Base-by-base conservation (phyloP, 2,329 filamentous ascomycete species). In the Colletotrichum sp. region DNA sequence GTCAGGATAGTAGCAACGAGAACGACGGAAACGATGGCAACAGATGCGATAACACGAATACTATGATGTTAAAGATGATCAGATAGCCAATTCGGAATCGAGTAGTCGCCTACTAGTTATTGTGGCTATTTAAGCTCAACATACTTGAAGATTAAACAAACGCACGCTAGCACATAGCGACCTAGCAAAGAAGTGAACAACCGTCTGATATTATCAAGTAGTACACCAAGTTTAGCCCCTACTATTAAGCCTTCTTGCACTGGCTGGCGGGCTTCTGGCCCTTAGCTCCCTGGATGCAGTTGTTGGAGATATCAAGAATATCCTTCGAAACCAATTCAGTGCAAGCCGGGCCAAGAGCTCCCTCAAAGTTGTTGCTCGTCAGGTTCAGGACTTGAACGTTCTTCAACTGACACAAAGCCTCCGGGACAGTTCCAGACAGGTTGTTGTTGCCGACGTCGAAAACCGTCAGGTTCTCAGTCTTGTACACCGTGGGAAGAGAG, bases 381-480 rank as follows among this genome's bases (percentile, higher is more conserved):
- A 72, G 34, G 64, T 72, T 72, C 7, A 72, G 12, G 9, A 26
- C 26, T 34, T 68, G 13, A 21, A 72, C 13, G n/a, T 32, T 60
- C 18, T 62, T 18, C 8, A 68, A 30, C 21, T 68, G 28, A 34
- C 70, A 72, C 9, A 72, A 30, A 5, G 24, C 34, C 36, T 72
- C 70, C 4, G 70, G 70, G 24, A 72, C 70, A 0, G 64, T 16
- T 12, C 70, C 70, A 6, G 70, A 72, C 26, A 72, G 12, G 10
- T 57, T 68, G 36, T 72, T 72, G 55, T 72, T 4, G 70, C 70
- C 63, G 36, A 55, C 70, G n/a, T 72, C 70, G 26, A 72, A 68
- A 9, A 68, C n/a, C 5, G 63, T 68, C 4, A 68, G 52, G 15
- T 68, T 72, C n/a, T 32, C 24, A 7, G 15, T 60, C 15, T 39